Evolutionary conservation across 1,139 yeast genomes (phyloP), one percentile per base, ranked within the genome.

Genomic region (Scheffersomyces segobiensis): DNA sequence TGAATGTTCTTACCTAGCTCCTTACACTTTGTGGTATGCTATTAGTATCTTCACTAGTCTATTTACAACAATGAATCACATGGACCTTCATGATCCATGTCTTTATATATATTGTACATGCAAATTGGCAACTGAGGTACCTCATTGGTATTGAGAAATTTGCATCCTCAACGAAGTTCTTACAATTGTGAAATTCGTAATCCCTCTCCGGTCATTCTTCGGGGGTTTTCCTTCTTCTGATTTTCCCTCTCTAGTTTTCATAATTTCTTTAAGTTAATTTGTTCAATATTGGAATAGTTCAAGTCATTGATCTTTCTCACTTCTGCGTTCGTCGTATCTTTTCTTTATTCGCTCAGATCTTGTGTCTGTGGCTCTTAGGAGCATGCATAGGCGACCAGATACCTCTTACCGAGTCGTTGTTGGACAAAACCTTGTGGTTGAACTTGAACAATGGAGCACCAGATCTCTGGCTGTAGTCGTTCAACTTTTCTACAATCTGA

Each of bases 311-410:
- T 24, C 32, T 24, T 24, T 24, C 32, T 4, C 32, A 24, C 32
- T 24, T 24, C 32, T 24, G 32, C 32, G 32, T 24, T 24, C 32
- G 32, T 24, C 32, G 8, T 24, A 32, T 32, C 17, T 32, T 32
- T 17, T 12, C 17, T 32, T 32, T 12, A 12, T 32, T 32, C 42
- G 46, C 47, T 70, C 78, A 91, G 57, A 91, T 84, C 69, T 82
- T 87, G 77, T 85, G 88, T 76, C 96, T 86, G 70, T 79, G 80
- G 49, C 80, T 79, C 72, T 90, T 88, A 60, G 86, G 87, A 56
- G 84, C 87, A 71, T 95, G 98, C 80, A 95, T 82, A 58, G 99
- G 99, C 54, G 98, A 92, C 99, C 99, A 95, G 56, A 95, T 82
- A 68, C 99, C 99, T 82, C 99, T 89, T 19, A 95, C 95, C 55